Percentiles rank a stretch among this genome's conserved stretches.
These are phyloP conservation scores for Penicillium sp. DNA, from an alignment of 2,329 filamentous ascomycete species.

Conservation along the genomic window DNA sequence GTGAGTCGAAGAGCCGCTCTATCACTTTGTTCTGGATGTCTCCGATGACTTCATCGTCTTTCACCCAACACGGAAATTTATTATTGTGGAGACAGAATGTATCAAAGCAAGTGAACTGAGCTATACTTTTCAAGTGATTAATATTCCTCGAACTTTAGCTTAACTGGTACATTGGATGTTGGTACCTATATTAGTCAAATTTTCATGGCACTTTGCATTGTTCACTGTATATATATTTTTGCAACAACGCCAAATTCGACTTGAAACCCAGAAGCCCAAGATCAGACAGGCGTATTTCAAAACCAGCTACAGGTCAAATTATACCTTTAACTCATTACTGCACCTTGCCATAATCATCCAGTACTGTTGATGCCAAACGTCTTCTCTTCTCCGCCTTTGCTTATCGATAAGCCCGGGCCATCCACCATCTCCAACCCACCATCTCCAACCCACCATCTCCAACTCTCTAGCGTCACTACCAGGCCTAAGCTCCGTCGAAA, in stretches of 20 bases:
- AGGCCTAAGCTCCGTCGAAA: neutral
- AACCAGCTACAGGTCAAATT: too few species aligned
- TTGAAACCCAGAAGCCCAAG: neutral
- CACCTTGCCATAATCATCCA: neutral
- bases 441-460: constrained; percentile 13
- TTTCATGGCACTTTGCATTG: too few species aligned
- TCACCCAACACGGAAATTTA: neutral
- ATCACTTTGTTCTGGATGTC: neutral
- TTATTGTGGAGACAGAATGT: neutral
- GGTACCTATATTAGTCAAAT: too few species aligned
- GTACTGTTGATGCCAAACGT: neutral
- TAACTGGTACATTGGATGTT: neutral
- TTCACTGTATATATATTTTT: neutral
- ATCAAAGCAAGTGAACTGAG: neutral
- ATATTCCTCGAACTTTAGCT: neutral
- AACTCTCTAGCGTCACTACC: constrained; percentile 7
- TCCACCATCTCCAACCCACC: constrained; percentile 4
- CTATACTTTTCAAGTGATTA: neutral
- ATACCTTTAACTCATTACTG: too few species aligned
- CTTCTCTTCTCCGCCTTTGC: constrained; percentile 18
- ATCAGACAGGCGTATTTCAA: neutral
- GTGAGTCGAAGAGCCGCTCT: constrained; percentile 10
- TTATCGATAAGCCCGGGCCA: constrained; percentile 22
- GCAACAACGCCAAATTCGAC: neutral
- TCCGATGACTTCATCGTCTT: constrained; percentile 14